Percentiles rank a stretch among this genome's conserved stretches.
Evolutionary conservation across 2,329 filamentous ascomycete species (phyloP).

Genomic region (Didymella segeticola): DNA sequence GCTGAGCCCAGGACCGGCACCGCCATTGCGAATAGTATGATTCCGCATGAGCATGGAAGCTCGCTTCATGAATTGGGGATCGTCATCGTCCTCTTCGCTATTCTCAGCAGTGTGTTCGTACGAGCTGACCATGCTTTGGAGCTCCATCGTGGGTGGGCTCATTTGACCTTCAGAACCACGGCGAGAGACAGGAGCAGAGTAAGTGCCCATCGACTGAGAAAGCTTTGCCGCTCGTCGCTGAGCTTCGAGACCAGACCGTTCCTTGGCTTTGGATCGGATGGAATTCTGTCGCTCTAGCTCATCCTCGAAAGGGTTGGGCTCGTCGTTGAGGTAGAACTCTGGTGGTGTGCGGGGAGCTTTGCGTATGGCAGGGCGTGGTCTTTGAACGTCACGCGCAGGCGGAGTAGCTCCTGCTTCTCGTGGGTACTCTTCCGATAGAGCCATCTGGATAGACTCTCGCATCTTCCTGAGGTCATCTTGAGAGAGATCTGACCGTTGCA

Average conservation of each 20-base stretch:
- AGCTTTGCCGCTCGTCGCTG: constrained; percentile 44
- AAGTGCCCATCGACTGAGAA: constrained; percentile 46
- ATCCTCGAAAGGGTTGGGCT: constrained; percentile 45
- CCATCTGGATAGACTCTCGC: constrained; percentile 44
- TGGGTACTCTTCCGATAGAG: constrained; percentile 40
- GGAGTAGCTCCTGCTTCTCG: constrained; percentile 26
- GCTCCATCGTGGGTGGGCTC: constrained; percentile 27
- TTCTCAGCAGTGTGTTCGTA: constrained; percentile 31
- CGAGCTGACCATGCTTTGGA: constrained; percentile 20
- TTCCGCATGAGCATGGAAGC: constrained; percentile 49
- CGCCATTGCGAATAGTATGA: constrained; percentile 35
- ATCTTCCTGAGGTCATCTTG: constrained; percentile 44
- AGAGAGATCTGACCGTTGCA: constrained; percentile 42
- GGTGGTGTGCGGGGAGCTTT: constrained; percentile 41
- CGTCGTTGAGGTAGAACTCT: constrained; percentile 43
- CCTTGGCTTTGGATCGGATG: constrained; percentile 31
- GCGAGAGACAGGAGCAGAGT: constrained; percentile 45
- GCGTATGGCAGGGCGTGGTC: constrained; percentile 48
- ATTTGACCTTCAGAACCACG: constrained; percentile 43
- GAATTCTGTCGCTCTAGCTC: constrained; percentile 20
- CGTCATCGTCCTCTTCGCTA: constrained; percentile 39
- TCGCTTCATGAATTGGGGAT: constrained; percentile 48
- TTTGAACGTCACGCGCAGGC: constrained; percentile 35
- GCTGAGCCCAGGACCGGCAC: constrained; percentile 21
- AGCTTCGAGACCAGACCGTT: constrained; percentile 44